A percentile compares a stretch with the other conserved stretches of the same genome.
phyloP scores from a whole-genome alignment of 768 basidiomycete species.

The Multifurca ochricompacta region DNA sequence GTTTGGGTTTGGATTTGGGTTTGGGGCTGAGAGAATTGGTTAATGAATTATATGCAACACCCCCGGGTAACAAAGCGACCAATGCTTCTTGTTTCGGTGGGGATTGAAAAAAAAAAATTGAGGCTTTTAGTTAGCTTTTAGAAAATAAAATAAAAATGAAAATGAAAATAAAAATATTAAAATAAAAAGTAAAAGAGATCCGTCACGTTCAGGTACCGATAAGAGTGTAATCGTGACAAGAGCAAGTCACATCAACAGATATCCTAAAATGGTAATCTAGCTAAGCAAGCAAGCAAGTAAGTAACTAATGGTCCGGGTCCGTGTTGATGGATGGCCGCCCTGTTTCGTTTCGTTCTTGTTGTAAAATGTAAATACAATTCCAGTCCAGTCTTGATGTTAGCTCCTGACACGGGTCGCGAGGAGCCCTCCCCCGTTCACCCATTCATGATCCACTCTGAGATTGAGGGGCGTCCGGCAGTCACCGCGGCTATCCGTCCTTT shows the following conservation, averaged over 20 bases:
- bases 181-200: constrained; percentile 7
- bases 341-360: constrained; percentile 14
- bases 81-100: neutral
- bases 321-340: constrained; percentile 11
- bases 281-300: too few species aligned
- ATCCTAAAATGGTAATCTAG: neutral
- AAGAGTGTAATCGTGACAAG: constrained; percentile 7
- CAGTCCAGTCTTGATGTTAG: neutral
- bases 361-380: too few species aligned
- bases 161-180: too few species aligned
- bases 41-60: neutral
- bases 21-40: neutral
- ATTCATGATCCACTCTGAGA: neutral
- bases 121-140: constrained; percentile 8
- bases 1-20: too few species aligned
- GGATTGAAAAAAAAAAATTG: constrained; percentile 10
- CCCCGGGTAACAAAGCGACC: neutral
- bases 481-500: neutral
- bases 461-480: neutral
- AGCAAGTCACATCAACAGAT: constrained; percentile 13
- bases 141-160: too few species aligned
- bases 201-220: constrained; percentile 16
- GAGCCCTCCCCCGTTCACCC: too few species aligned
- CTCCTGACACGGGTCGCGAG: neutral
- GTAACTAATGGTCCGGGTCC: too few species aligned